Base-by-base conservation (phyloP, 805 yeast genomes). In the Monosporozyma solicola region DNA sequence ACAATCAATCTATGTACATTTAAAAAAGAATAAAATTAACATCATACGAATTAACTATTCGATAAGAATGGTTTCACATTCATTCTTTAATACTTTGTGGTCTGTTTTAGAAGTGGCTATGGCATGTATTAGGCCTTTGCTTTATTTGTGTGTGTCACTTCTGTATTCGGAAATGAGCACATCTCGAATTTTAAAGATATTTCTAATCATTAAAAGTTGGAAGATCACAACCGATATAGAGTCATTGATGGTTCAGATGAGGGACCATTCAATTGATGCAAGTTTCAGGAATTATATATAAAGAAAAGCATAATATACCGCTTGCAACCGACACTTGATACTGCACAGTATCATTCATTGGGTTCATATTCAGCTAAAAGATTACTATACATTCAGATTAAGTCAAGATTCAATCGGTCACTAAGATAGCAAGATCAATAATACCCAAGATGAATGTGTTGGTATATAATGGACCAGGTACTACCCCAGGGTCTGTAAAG, bases 401-500 rank as follows among this genome's bases (percentile, higher is more conserved):
- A 41, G 3, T 1, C 27, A 43, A 13, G 16, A 43, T 43, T 43
- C 16, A 10, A 3, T 24, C 46, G 10, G 13, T 43, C 16, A 22
- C 27, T 3, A 43, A 24, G 25, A 13, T 43, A 24, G 5, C 27
- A 3, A 43, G 31, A 24, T 43, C 46, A 10, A 43, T 43, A 43
- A 2, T 43, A 22, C 8, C 46, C 29, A 69, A 43, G 22, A 84
- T 85, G 92, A 86, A 85, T 67, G 88, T 86, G 15, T 70, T 85
- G n/a, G 84, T 85, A 3, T 85, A 86, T 46, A 62, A 58, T 64
- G 83, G 85, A 3, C 85, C 88, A 1, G 99, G 99, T 1, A 80
- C 97, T 6, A 87, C 97, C 0, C 76, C 85, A 1, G 95, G 89
- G 50, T 84, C 94, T 32, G 95, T 90, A 50, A 85, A 83, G 56